Conservation (phyloP, 2,329 filamentous ascomycete species). For the Emergomyces pasteurianus region DNA sequence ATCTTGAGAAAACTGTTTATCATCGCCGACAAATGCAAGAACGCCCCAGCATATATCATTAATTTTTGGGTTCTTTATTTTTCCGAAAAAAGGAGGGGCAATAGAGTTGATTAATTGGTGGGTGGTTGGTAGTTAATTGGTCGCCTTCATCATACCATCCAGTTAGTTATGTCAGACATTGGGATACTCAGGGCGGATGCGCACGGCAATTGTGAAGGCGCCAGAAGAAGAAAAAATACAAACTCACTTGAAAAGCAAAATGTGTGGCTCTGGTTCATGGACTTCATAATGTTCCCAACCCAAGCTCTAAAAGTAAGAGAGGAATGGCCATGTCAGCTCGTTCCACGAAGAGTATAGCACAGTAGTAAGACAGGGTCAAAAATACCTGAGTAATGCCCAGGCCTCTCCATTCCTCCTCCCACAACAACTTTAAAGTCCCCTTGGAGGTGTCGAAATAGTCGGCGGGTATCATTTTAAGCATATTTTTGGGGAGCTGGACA, state of each 20-base stretch:
- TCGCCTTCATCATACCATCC: constrained; percentile 42
- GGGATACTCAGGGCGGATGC: constrained; percentile 5
- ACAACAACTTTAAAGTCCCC: constrained; percentile 87
- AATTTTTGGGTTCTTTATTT: constrained; percentile 5
- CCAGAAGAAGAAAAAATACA: constrained; percentile 3
- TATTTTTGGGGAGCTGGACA: constrained; percentile 92
- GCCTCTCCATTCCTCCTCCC: constrained; percentile 97
- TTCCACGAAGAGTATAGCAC: neutral
- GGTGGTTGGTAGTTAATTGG: constrained; percentile 76
- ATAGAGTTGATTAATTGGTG: constrained; percentile 5
- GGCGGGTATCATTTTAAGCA: constrained; percentile 93
- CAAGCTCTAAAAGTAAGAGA: constrained; percentile 54
- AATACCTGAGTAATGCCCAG: constrained; percentile 90
- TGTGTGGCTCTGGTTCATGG: constrained; percentile 96
- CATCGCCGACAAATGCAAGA: neutral
- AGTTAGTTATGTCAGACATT: constrained; percentile 14
- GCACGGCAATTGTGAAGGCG: constrained; percentile 4
- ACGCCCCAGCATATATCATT: constrained; percentile 3
- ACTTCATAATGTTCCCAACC: constrained; percentile 99
- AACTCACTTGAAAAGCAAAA: constrained; percentile 78
- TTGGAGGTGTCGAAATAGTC: constrained; percentile 84
- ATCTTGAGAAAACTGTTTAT: neutral
- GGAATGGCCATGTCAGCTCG: neutral
- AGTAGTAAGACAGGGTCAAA: neutral
- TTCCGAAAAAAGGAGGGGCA: constrained; percentile 4